Percentiles rank a stretch among this genome's conserved stretches.
Evolutionary conservation across 2,329 filamentous ascomycete genomes (phyloP).

Genomic region (Xylaria sp.): DNA sequence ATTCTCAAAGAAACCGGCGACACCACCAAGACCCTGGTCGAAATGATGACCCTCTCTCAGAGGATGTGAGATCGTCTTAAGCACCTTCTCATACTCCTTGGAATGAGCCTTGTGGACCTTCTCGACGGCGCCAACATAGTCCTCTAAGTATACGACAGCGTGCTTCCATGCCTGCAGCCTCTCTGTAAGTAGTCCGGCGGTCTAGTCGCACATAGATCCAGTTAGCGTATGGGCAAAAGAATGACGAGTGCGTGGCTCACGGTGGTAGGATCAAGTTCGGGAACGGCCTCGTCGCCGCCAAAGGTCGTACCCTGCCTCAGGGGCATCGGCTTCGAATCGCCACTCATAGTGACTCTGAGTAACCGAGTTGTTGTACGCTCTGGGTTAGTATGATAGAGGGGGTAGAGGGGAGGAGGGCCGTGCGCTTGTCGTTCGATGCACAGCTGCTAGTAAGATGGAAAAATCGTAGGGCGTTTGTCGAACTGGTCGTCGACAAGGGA

Average conservation of each 20-base stretch:
- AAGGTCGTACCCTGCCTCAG: conserved; percentile 60
- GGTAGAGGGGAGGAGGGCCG: not conserved
- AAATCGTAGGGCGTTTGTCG: not conserved
- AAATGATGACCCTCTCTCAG: conserved; percentile 93
- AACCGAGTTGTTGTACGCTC: not conserved
- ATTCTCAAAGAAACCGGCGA: conserved; percentile 93
- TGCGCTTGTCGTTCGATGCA: conserved; percentile 11
- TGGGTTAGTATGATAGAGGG: not conserved
- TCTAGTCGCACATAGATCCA: conserved; percentile 57
- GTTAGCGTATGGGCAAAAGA: conserved; percentile 23
- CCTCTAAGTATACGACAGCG: conserved; percentile 88
- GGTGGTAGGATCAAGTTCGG: conserved; percentile 67
- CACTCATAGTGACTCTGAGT: conserved; percentile 45
- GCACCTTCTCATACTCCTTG: conserved; percentile 93
- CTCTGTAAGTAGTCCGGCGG: conserved; percentile 83
- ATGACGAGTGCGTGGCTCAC: conserved; percentile 54
- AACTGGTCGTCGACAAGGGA: conserved; percentile 7
- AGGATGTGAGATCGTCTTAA: conserved; percentile 91
- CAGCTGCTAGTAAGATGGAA: not conserved
- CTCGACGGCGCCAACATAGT: conserved; percentile 86
- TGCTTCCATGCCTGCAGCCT: conserved; percentile 96
- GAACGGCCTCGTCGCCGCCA: conserved; percentile 69
- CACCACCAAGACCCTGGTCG: conserved; percentile 85
- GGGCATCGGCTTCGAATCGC: conserved; percentile 53
- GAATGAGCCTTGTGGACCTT: conserved; percentile 86